These are phyloP conservation scores for Candida dendrica DNA, from an alignment of 805 yeast genomes.

Conservation along the genomic window DNA sequence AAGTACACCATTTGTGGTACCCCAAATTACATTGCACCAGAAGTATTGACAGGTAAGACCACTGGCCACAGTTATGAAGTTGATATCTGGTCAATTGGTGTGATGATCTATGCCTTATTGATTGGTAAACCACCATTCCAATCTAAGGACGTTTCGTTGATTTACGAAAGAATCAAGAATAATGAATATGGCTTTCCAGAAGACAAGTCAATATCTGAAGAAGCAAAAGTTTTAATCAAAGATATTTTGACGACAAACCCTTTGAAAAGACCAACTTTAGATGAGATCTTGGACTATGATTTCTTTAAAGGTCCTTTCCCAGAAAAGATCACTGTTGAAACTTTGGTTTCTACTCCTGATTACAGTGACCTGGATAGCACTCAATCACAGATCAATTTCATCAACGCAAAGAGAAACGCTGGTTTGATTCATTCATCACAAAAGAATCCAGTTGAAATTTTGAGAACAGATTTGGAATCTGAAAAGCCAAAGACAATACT, in stretches of 20 bases:
- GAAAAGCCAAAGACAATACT: constrained; percentile 62
- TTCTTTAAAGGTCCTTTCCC: constrained; percentile 92
- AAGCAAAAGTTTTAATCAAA: constrained; percentile 65
- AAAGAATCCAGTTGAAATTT: constrained; percentile 62
- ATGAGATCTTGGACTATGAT: constrained; percentile 70
- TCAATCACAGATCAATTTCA: constrained; percentile 63
- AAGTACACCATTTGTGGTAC: constrained; percentile 97
- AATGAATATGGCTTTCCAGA: constrained; percentile 77
- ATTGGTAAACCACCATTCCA: constrained; percentile 97
- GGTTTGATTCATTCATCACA: constrained; percentile 45
- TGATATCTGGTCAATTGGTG: constrained; percentile 97
- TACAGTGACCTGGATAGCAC: constrained; percentile 45
- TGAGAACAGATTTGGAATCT: constrained; percentile 61
- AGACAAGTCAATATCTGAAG: constrained; percentile 54
- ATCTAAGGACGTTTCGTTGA: constrained; percentile 86
- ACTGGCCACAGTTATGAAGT: constrained; percentile 92
- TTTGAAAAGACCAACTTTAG: constrained; percentile 68
- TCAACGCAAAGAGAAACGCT: constrained; percentile 53
- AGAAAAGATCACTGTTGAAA: constrained; percentile 49
- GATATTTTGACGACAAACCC: constrained; percentile 78
- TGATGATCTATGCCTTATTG: constrained; percentile 88
- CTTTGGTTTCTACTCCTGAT: constrained; percentile 59
- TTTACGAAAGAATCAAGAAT: constrained; percentile 84
- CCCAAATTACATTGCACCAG: constrained; percentile 98
- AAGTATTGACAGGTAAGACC: constrained; percentile 81